Conservation (phyloP, 1,284 basidiomycete genomes). For the Anthracocystis setariae region DNA sequence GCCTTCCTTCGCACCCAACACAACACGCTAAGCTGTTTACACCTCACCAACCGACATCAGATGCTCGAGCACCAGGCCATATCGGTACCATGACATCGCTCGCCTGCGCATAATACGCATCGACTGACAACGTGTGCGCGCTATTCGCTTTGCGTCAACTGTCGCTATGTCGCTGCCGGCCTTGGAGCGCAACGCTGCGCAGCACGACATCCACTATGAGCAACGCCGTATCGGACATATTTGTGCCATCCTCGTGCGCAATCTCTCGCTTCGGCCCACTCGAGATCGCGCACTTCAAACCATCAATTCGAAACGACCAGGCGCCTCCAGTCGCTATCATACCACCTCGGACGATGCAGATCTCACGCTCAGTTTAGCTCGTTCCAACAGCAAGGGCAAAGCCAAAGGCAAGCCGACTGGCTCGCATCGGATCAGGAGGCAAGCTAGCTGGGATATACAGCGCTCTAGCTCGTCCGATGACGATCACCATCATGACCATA, state of each 20-base stretch:
- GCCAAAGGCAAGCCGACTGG: slow-evolving; percentile 14
- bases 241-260: slow-evolving; percentile 40
- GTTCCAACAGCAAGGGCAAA: slow-evolving; percentile 39
- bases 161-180: slow-evolving; percentile 13
- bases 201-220: slow-evolving; percentile 11
- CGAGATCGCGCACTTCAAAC: slow-evolving; percentile 41
- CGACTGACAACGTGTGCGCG: too few species aligned
- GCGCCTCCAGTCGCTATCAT: slow-evolving; percentile 28
- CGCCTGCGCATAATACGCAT: too few species aligned
- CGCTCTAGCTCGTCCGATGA: slow-evolving; percentile 16
- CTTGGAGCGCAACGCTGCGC: neutral
- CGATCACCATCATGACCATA: slow-evolving; percentile 8
- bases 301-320: slow-evolving; percentile 31
- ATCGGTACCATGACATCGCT: too few species aligned
- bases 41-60: too few species aligned
- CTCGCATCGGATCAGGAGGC: slow-evolving; percentile 10
- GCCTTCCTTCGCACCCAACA: slow-evolving; percentile 16
- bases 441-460: slow-evolving; percentile 31
- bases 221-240: slow-evolving; percentile 40
- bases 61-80: too few species aligned
- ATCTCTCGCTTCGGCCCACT: slow-evolving; percentile 39
- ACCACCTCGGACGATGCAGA: slow-evolving; percentile 46
- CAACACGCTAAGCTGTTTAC: too few species aligned
- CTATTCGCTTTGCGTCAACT: neutral
- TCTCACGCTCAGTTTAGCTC: slow-evolving; percentile 33